A percentile compares a stretch with the other conserved stretches of the same genome.
phyloP scores from a whole-genome alignment of 2,329 filamentous ascomycete species.

The Penicillium sp. region DNA sequence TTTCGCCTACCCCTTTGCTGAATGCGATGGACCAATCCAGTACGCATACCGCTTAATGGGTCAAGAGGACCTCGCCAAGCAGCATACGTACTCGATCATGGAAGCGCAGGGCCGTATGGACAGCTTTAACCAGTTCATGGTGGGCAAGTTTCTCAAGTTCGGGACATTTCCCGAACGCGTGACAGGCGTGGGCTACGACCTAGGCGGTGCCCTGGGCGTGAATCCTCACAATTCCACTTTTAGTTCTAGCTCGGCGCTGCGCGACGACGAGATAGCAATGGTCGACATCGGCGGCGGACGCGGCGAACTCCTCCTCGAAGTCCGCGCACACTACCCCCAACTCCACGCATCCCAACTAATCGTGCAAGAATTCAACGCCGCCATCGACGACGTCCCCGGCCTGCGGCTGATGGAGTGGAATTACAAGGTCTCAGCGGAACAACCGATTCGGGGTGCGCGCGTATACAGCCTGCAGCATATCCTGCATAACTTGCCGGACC shows the following conservation, averaged over 20 bases:
- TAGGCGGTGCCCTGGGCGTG: constrained; percentile 25
- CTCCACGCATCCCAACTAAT: constrained; percentile 31
- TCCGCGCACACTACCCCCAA: constrained; percentile 36
- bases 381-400: constrained; percentile 28
- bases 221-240: not conserved
- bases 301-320: constrained; percentile 40
- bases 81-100: constrained; percentile 43
- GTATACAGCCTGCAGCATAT: constrained; percentile 40
- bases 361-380: constrained; percentile 41
- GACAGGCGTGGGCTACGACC: constrained; percentile 34
- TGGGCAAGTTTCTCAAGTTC: constrained; percentile 40
- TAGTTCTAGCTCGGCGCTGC: constrained; percentile 6
- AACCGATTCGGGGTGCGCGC: constrained; percentile 36
- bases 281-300: constrained; percentile 43
- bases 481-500: constrained; percentile 40
- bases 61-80: constrained; percentile 25
- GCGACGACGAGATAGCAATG: constrained; percentile 21
- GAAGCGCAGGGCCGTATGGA: constrained; percentile 38
- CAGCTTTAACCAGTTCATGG: constrained; percentile 45
- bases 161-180: constrained; percentile 35
- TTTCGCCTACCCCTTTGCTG: constrained; percentile 40
- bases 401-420: constrained; percentile 38
- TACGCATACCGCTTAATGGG: constrained; percentile 38
- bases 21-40: constrained; percentile 36
- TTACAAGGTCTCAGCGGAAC: constrained; percentile 35